Base-by-base conservation (phyloP, 805 yeast species). In the Teunomyces funiuensis region DNA sequence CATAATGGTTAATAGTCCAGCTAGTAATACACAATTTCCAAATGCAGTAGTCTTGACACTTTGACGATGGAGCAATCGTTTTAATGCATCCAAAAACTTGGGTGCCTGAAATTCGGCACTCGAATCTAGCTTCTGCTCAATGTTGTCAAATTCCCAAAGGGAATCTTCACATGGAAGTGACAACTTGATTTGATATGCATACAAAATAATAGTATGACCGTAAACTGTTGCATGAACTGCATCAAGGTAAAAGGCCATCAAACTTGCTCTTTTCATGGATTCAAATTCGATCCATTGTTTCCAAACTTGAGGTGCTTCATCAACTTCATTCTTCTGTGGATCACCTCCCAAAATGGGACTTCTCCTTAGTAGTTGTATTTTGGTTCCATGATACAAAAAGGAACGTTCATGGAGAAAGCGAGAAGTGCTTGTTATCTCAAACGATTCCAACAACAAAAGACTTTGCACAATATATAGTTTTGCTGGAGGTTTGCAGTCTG, bases 281-380 rank as follows among this genome's bases (percentile, higher is more conserved):
- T 67, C 71, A 14, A 52, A 60, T 39, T 66, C 71, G n/a, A 65
- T 56, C 69, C 72, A 67, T 36, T 61, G 57, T 14, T 56, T 56
- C 45, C 37, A 58, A 31, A 19, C 51, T n/a, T 43, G 47, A 5
- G 40, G 40, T 2, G 51, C 49, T 9, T 47, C 52, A 13, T 64
- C 66, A 20, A 43, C 44, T 10, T 49, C 54, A 16, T 56, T 54
- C 42, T 59, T 63, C 26, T 58, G 51, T 0, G 73, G 73, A 39
- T 68, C 73, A 10, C 74, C 73, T 6, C 73, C 76, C 10, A 69
- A 46, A 9, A 67, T 40, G n/a, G 60, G 60, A 13, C 54, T 45
- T 33, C 61, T 42, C 30, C 61, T 39, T 6, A 58, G 43, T 9
- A 60, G 31, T 40, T 59, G 63, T 13, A 60, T 55, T 43, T 60